A percentile compares a stretch with the other conserved stretches of the same genome.
Evolutionary conservation across 176 grass and related monocot species (phyloP).

Genomic region (Neostapfia colusana): DNA sequence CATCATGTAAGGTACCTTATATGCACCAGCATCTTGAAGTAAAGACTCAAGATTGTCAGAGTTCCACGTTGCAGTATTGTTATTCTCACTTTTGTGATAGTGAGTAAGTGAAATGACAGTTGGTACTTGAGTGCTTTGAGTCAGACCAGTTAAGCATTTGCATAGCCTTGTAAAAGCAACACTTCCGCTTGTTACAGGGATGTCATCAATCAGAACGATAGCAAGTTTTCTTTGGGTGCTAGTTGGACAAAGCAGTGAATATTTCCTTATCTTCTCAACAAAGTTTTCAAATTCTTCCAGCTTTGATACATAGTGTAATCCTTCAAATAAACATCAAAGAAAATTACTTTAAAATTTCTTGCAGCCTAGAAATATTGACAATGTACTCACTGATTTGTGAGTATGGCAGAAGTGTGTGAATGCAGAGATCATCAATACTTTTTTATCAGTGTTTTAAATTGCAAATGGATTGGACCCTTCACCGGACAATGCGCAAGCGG

Average conservation of each 20-base stretch:
- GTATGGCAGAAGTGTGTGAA: background rate
- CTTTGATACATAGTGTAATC: constrained; percentile 80
- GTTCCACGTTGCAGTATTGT: constrained; percentile 47
- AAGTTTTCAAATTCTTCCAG: constrained; percentile 95
- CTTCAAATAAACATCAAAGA: constrained; percentile 48
- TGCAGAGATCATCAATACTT: background rate
- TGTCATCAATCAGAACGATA: constrained; percentile 86
- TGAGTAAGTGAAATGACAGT: constrained; percentile 83
- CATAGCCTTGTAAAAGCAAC: constrained; percentile 72
- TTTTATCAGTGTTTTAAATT: background rate
- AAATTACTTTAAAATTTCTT: constrained; percentile 32
- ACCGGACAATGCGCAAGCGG: too few relatives aligned
- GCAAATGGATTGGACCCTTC: too few relatives aligned
- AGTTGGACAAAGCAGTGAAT: constrained; percentile 62
- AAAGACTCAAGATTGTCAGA: constrained; percentile 75
- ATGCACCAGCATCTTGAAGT: constrained; percentile 78
- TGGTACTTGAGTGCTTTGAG: constrained; percentile 66
- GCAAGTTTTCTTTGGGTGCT: constrained; percentile 56
- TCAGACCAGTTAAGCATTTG: constrained; percentile 72
- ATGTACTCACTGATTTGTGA: constrained; percentile 13
- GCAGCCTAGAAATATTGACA: constrained; percentile 6
- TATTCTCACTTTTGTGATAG: constrained; percentile 72
- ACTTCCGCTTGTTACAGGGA: constrained; percentile 78
- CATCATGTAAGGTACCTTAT: constrained; percentile 64
- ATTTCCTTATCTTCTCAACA: constrained; percentile 83